A percentile compares a stretch with the other conserved stretches of the same genome.
Conservation (phyloP, 2,329 filamentous ascomycete species). For the Onygenales sp. region DNA sequence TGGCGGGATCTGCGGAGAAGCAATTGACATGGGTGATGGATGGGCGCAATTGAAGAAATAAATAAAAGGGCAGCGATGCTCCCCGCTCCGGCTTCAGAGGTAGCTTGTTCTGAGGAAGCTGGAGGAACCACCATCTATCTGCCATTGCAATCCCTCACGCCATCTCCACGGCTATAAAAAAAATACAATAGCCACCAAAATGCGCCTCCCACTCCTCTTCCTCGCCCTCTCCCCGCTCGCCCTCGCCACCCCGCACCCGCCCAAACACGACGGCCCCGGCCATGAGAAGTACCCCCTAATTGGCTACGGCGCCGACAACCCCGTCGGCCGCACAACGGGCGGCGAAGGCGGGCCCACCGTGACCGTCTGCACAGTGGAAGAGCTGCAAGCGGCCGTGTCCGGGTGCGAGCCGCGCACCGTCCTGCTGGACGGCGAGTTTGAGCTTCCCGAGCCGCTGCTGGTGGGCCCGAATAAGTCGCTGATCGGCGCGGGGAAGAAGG, state of each 20-base stretch:
- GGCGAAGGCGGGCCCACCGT: constrained; percentile 40
- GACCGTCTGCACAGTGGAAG: constrained; percentile 33
- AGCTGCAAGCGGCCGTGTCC: constrained; percentile 36
- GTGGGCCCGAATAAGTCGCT: constrained; percentile 40
- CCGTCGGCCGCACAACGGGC: constrained; percentile 30
- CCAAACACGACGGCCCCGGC: background rate
- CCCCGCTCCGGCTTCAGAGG: background rate
- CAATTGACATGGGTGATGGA: too few species aligned
- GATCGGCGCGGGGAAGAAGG: constrained; percentile 25
- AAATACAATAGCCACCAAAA: background rate
- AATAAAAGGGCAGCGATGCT: background rate
- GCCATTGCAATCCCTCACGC: too few species aligned
- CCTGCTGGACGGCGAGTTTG: constrained; percentile 35
- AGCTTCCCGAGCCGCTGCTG: constrained; percentile 32
- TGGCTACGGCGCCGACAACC: constrained; percentile 24
- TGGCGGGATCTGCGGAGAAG: too few species aligned
- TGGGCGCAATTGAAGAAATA: background rate
- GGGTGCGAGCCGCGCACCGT: constrained; percentile 36
- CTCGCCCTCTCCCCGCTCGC: background rate
- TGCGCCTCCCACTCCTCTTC: background rate
- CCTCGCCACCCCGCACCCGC: background rate
- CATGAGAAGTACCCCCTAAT: constrained; percentile 2
- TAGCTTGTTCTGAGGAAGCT: too few species aligned
- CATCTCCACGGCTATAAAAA: background rate
- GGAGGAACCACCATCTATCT: too few species aligned